Conservation (phyloP, 2,329 filamentous ascomycete species). For the Diplodia scrobiculata region DNA sequence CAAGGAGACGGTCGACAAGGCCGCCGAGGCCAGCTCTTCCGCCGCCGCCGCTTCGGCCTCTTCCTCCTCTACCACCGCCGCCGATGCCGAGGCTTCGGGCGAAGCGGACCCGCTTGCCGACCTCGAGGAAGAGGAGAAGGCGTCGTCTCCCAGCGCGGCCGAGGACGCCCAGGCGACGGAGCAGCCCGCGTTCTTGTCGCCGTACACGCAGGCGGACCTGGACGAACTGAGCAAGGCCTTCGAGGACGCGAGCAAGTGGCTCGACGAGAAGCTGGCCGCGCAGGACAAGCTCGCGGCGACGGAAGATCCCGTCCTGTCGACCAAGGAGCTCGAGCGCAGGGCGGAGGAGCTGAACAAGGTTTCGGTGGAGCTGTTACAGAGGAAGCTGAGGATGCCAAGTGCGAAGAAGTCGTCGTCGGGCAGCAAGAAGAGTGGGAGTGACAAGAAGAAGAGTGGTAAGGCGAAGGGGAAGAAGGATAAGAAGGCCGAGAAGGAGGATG, state of each 20-base stretch:
- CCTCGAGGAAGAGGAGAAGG: slow-evolving; percentile 70
- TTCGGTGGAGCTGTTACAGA: slow-evolving; percentile 70
- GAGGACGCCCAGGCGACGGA: slow-evolving; percentile 35
- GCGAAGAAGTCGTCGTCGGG: slow-evolving; percentile 36
- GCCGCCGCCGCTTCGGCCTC: slow-evolving; percentile 42
- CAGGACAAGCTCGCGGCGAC: slow-evolving; percentile 70
- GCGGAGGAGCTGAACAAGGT: slow-evolving; percentile 71
- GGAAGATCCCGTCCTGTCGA: slow-evolving; percentile 73
- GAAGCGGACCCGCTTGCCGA: slow-evolving; percentile 40
- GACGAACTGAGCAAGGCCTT: slow-evolving; percentile 64
- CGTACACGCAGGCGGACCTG: slow-evolving; percentile 75
- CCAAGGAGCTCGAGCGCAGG: slow-evolving; percentile 70
- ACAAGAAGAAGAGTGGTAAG: slow-evolving; percentile 44
- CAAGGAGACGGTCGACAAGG: slow-evolving; percentile 71
- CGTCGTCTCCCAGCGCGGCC: slow-evolving; percentile 46
- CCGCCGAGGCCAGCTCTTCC: slow-evolving; percentile 53
- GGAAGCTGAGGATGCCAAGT: slow-evolving; percentile 57
- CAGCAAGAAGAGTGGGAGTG: slow-evolving; percentile 36
- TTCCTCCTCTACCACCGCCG: slow-evolving; percentile 52
- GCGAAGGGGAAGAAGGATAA: slow-evolving; percentile 33
- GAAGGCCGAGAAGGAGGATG: slow-evolving; percentile 31
- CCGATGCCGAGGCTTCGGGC: slow-evolving; percentile 37
- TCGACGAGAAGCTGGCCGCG: slow-evolving; percentile 68
- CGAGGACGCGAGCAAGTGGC: slow-evolving; percentile 68
- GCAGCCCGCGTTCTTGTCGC: slow-evolving; percentile 65